These are phyloP conservation scores for Smallanthus sonchifolius DNA, from an alignment of 129 eudicot genomes.

Conservation along the genomic window DNA sequence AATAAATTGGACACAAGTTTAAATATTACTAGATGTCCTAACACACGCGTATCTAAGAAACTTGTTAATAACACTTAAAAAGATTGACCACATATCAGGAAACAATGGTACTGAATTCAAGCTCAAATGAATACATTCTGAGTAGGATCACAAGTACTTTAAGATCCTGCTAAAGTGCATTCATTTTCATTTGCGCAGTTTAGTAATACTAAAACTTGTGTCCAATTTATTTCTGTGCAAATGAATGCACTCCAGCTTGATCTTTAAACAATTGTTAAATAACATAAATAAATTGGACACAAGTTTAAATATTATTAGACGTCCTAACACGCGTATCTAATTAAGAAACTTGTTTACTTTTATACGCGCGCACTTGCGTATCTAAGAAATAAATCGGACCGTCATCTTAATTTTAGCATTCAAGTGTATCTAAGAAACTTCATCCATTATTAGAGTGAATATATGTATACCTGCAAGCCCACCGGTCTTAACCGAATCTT, in stretches of 20 bases:
- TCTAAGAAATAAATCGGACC: background rate
- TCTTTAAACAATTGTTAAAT: background rate
- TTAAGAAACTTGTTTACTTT: too few species aligned
- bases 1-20: background rate
- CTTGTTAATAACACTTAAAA: background rate
- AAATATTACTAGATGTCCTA: too few species aligned
- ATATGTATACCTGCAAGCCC: constrained; percentile 60
- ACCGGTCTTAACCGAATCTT: constrained; percentile 35
- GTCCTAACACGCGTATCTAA: background rate
- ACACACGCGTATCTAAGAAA: background rate
- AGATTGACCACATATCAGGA: background rate
- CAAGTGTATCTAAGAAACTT: background rate
- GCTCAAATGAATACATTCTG: background rate
- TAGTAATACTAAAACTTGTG: too few species aligned
- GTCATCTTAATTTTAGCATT: background rate
- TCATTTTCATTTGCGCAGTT: background rate
- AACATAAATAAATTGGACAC: background rate
- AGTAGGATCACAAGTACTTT: background rate
- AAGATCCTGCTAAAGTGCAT: background rate
- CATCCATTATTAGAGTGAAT: background rate
- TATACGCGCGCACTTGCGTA: background rate
- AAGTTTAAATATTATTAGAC: too few species aligned
- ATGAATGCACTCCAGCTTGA: background rate
- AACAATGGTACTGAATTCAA: background rate
- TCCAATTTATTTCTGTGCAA: too few species aligned